These are phyloP conservation scores for Claviceps pazoutovae DNA, from an alignment of 2,329 filamentous ascomycete species.

Conservation along the genomic window DNA sequence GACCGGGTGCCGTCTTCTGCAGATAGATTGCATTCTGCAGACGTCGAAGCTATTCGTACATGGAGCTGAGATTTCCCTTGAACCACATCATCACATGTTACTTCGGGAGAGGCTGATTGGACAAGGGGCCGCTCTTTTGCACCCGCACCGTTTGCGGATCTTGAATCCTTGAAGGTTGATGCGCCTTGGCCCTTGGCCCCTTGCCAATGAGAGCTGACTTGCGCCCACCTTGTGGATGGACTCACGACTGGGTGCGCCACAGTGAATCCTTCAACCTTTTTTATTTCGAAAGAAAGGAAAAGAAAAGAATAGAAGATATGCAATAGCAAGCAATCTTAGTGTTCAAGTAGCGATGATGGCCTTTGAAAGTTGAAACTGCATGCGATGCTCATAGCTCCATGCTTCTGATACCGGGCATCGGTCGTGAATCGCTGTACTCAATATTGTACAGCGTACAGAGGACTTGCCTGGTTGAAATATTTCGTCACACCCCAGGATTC, in stretches of 20 bases:
- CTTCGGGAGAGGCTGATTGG: background rate
- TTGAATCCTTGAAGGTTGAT: background rate
- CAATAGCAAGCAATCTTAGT: too few species aligned
- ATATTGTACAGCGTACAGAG: too few species aligned
- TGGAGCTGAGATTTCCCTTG: background rate
- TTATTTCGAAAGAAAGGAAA: background rate
- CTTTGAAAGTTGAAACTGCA: too few species aligned
- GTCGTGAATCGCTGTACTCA: background rate
- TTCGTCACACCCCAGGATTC: too few species aligned
- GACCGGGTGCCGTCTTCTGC: conserved; percentile 12
- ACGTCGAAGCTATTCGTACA: background rate
- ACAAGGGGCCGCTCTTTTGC: background rate
- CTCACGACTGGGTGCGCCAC: background rate
- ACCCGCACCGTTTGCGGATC: background rate
- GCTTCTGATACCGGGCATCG: too few species aligned
- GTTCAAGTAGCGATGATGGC: too few species aligned
- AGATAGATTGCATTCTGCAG: too few species aligned
- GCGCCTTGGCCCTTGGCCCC: background rate
- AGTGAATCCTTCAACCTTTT: background rate
- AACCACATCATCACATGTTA: background rate
- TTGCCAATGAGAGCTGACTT: background rate
- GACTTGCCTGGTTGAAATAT: too few species aligned
- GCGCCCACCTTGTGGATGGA: background rate
- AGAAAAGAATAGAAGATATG: too few species aligned
- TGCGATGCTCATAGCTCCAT: too few species aligned